A percentile compares a stretch with the other conserved stretches of the same genome.
phyloP scores from a whole-genome alignment of 129 eudicot genomes.

The Tagetes erecta region DNA sequence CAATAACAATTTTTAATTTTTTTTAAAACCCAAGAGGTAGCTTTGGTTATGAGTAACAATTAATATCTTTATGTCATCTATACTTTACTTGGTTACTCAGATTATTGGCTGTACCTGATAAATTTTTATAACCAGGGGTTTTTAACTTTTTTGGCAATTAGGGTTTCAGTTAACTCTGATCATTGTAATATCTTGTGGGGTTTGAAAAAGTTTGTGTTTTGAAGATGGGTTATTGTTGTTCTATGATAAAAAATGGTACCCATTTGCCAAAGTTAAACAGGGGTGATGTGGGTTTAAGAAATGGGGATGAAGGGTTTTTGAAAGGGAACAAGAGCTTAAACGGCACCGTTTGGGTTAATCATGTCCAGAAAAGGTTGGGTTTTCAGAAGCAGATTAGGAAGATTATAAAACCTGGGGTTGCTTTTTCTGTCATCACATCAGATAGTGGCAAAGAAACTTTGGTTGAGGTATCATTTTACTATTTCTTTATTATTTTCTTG shows the following conservation, averaged over 20 bases:
- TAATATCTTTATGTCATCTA: slow-evolving; percentile 57
- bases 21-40: slow-evolving; percentile 25
- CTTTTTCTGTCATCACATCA: slow-evolving; percentile 76
- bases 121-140: slow-evolving; percentile 35
- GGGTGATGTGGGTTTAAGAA: slow-evolving; percentile 33
- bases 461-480: slow-evolving; percentile 43
- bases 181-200: slow-evolving; percentile 19
- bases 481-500: slow-evolving; percentile 8
- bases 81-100: slow-evolving; percentile 88
- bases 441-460: slow-evolving; percentile 62
- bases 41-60: slow-evolving; percentile 37
- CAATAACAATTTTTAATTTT: background rate
- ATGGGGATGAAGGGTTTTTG: slow-evolving; percentile 51
- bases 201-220: slow-evolving; percentile 1
- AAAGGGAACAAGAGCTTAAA: slow-evolving; percentile 68
- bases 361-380: slow-evolving; percentile 46
- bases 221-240: slow-evolving; percentile 69
- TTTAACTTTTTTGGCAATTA: slow-evolving; percentile 24
- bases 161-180: slow-evolving; percentile 25
- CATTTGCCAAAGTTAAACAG: slow-evolving; percentile 36
- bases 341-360: slow-evolving; percentile 40
- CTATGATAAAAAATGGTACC: slow-evolving; percentile 52
- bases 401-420: slow-evolving; percentile 67
- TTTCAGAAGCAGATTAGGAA: slow-evolving; percentile 39
- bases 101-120: slow-evolving; percentile 24